These are phyloP conservation scores for Backusella australiensis DNA, from an alignment of 192 early-diverging fungal species.

Conservation along the genomic window DNA sequence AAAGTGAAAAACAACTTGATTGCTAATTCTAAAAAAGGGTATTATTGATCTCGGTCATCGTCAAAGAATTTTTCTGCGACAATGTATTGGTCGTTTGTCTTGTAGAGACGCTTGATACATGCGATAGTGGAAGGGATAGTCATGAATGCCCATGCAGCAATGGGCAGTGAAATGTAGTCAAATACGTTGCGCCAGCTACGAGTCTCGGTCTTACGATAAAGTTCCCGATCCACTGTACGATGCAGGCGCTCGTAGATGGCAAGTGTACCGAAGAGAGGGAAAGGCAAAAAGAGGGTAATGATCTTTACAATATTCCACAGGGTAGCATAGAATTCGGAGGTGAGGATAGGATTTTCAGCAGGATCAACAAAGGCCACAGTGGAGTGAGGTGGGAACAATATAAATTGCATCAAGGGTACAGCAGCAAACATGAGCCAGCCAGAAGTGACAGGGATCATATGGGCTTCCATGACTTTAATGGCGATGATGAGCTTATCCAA, in stretches of 20 bases:
- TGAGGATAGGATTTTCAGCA: conserved; percentile 41
- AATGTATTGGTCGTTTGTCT: conserved; percentile 39
- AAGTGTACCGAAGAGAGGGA: conserved; percentile 45
- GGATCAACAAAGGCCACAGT: conserved; percentile 27
- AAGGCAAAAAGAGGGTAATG: conserved; percentile 40
- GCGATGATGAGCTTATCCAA: conserved; percentile 40
- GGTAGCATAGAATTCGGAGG: conserved; percentile 39
- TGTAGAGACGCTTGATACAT: conserved; percentile 41
- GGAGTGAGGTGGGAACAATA: conserved; percentile 34
- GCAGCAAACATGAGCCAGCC: conserved; percentile 55
- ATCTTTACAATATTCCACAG: conserved; percentile 44
- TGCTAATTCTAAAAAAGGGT: not conserved
- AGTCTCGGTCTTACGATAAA: conserved; percentile 35
- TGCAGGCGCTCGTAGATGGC: conserved; percentile 46
- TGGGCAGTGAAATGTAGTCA: conserved; percentile 44
- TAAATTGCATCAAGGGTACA: conserved; percentile 47
- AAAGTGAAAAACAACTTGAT: not conserved
- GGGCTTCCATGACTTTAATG: conserved; percentile 50
- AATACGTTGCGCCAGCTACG: conserved; percentile 38
- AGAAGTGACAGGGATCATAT: conserved; percentile 48
- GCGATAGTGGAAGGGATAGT: conserved; percentile 48
- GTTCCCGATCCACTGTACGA: conserved; percentile 39
- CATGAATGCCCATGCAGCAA: conserved; percentile 49
- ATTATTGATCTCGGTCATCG: conserved; percentile 3
- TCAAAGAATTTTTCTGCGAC: conserved; percentile 43